Percentiles rank a stretch among this genome's conserved stretches.
Evolutionary conservation across 1,284 basidiomycete genomes (phyloP).

Genomic region (Heliocybe sulcata): DNA sequence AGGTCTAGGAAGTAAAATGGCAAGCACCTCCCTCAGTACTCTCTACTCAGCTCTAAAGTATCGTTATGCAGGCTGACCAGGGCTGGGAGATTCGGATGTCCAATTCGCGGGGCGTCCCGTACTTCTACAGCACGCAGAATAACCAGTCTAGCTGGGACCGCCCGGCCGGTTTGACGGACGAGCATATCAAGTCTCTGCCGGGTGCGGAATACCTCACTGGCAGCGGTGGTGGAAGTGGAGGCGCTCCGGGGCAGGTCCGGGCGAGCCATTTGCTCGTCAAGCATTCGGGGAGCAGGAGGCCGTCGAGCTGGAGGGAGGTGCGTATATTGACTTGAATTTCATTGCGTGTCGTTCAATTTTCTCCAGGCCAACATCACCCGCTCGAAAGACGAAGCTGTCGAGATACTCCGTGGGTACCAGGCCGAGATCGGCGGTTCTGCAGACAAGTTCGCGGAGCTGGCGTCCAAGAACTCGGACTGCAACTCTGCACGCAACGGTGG

Average conservation of each 20-base stretch:
- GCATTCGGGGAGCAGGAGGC: slow-evolving; percentile 80
- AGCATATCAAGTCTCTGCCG: slow-evolving; percentile 58
- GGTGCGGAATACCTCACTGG: slow-evolving; percentile 51
- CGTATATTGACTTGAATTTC: slow-evolving; percentile 32
- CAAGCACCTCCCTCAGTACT: neutral
- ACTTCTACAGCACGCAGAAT: slow-evolving; percentile 81
- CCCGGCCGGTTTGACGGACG: slow-evolving; percentile 59
- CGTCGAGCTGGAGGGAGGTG: slow-evolving; percentile 91
- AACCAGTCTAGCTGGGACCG: slow-evolving; percentile 80
- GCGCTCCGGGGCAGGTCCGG: slow-evolving; percentile 58
- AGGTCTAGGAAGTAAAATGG: too few species aligned
- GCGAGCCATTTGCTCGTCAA: slow-evolving; percentile 96
- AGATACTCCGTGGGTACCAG: slow-evolving; percentile 63
- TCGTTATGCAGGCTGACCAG: neutral
- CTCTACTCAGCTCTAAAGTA: neutral
- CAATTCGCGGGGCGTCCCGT: slow-evolving; percentile 72
- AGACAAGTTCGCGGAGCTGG: slow-evolving; percentile 72
- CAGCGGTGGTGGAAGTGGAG: slow-evolving; percentile 14
- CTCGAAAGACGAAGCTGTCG: slow-evolving; percentile 84
- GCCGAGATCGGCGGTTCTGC: slow-evolving; percentile 51
- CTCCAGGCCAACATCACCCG: slow-evolving; percentile 64
- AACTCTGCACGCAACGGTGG: slow-evolving; percentile 77
- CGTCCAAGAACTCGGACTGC: slow-evolving; percentile 77
- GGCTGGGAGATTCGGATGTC: slow-evolving; percentile 83
- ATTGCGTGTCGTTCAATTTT: neutral